These are phyloP conservation scores for Pachysandra terminalis DNA, from an alignment of 164 flowering plant genomes.

Conservation along the genomic window DNA sequence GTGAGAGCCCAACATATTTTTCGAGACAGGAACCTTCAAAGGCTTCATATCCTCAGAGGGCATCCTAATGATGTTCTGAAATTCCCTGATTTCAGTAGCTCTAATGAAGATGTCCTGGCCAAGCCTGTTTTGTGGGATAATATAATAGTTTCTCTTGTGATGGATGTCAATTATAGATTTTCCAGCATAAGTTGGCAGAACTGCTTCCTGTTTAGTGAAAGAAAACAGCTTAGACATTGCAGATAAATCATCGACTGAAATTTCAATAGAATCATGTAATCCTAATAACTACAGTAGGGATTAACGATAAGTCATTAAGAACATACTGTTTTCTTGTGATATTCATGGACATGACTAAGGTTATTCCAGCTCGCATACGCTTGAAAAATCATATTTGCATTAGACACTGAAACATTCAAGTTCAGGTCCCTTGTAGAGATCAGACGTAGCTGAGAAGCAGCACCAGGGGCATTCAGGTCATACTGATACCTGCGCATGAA, in stretches of 20 bases:
- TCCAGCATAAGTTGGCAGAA: constrained; percentile 39
- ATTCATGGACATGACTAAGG: constrained; percentile 54
- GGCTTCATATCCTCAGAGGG: constrained; percentile 78
- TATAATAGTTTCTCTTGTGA: constrained; percentile 54
- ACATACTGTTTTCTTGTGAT: constrained; percentile 40
- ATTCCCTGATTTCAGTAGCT: constrained; percentile 54
- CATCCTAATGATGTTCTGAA: constrained; percentile 56
- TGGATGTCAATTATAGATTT: constrained; percentile 51
- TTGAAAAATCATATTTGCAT: constrained; percentile 88
- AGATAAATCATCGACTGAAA: neutral
- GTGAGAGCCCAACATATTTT: constrained; percentile 82
- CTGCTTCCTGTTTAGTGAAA: constrained; percentile 40
- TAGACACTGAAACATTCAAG: constrained; percentile 82
- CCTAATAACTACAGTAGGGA: neutral
- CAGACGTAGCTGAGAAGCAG: constrained; percentile 76
- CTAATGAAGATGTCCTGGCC: constrained; percentile 85
- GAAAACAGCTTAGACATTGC: neutral
- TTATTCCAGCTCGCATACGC: constrained; percentile 97
- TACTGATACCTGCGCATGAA: constrained; percentile 64
- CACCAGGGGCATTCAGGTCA: constrained; percentile 58
- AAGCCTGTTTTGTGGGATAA: constrained; percentile 86
- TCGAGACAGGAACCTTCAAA: constrained; percentile 78
- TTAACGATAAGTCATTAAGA: constrained; percentile 4
- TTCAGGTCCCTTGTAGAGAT: constrained; percentile 76
- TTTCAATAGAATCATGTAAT: neutral